A percentile compares a stretch with the other conserved stretches of the same genome.
These are phyloP conservation scores for Heterobasidion annosum DNA, from an alignment of 1,284 basidiomycete genomes.

Conservation along the genomic window DNA sequence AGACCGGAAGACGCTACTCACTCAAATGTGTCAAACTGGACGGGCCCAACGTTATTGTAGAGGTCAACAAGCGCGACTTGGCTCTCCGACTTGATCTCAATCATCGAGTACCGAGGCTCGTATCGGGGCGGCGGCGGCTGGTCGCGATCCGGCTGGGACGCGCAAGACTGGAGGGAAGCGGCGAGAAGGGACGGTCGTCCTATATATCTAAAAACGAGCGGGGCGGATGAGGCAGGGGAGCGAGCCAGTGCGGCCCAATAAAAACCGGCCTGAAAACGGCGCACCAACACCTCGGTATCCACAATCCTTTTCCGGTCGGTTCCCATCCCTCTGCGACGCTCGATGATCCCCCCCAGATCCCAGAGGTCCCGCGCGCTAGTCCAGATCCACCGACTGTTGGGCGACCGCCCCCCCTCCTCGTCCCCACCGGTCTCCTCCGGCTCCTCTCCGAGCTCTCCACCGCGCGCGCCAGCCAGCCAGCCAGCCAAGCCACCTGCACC, in stretches of 20 bases:
- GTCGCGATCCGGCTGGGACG: conserved; percentile 1
- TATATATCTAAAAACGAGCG: neutral
- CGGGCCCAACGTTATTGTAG: conserved; percentile 2
- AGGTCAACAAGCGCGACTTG: conserved; percentile 6
- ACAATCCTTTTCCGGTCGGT: too few species aligned
- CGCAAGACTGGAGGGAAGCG: conserved; percentile 7
- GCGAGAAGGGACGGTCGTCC: neutral
- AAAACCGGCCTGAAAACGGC: neutral
- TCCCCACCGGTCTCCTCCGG: neutral
- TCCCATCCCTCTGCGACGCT: neutral
- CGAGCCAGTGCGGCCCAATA: neutral
- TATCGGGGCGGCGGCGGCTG: conserved; percentile 1
- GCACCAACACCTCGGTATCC: neutral
- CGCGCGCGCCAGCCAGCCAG: neutral
- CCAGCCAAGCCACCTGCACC: too few species aligned
- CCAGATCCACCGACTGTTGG: neutral
- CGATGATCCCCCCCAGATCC: neutral
- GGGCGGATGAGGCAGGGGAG: neutral
- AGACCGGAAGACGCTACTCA: conserved; percentile 26
- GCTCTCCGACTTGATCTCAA: conserved; percentile 14
- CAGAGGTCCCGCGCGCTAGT: neutral
- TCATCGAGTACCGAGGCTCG: conserved; percentile 15
- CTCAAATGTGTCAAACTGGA: conserved; percentile 14
- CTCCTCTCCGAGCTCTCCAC: neutral
- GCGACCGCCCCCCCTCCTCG: neutral